phyloP scores from a whole-genome alignment of 2,329 filamentous ascomycete species.

The Xylariales sp. region DNA sequence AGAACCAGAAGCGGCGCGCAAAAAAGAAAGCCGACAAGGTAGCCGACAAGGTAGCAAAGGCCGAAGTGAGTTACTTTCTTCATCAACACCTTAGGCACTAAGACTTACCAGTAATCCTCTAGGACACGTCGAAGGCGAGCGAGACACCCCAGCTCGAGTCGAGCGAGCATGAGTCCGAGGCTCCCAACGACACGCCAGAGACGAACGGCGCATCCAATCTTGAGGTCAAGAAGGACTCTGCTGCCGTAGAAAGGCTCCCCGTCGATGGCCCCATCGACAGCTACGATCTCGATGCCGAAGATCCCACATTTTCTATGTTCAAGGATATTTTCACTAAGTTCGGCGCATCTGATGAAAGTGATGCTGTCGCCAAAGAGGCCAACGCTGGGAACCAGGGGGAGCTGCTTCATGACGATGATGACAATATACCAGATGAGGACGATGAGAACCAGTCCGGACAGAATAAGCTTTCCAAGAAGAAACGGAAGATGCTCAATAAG shows the following conservation, averaged over 20 bases:
- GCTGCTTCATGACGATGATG: conserved; percentile 84
- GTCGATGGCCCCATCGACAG: conserved; percentile 61
- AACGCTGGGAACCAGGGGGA: conserved; percentile 82
- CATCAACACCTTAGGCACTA: background rate
- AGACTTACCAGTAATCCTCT: conserved; percentile 27
- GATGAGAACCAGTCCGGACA: conserved; percentile 71
- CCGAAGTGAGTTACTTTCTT: conserved; percentile 59
- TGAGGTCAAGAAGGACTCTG: conserved; percentile 57
- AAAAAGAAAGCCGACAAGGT: conserved; percentile 95
- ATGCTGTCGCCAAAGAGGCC: conserved; percentile 71
- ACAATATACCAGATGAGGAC: conserved; percentile 87
- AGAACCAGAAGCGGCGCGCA: conserved; percentile 92
- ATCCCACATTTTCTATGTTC: conserved; percentile 86
- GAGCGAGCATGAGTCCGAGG: conserved; percentile 48
- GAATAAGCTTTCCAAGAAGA: conserved; percentile 90
- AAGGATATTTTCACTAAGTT: conserved; percentile 86
- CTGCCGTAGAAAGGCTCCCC: conserved; percentile 51
- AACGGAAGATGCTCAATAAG: conserved; percentile 90
- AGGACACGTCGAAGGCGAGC: conserved; percentile 44
- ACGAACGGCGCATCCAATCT: conserved; percentile 49
- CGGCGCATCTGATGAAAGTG: conserved; percentile 72
- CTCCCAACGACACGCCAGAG: conserved; percentile 46
- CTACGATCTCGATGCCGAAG: conserved; percentile 69
- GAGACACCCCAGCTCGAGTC: conserved; percentile 51
- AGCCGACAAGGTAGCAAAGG: conserved; percentile 79